Base-by-base conservation (phyloP, 371 early-diverging fungal species). In the Choanephora cucurbitarum region DNA sequence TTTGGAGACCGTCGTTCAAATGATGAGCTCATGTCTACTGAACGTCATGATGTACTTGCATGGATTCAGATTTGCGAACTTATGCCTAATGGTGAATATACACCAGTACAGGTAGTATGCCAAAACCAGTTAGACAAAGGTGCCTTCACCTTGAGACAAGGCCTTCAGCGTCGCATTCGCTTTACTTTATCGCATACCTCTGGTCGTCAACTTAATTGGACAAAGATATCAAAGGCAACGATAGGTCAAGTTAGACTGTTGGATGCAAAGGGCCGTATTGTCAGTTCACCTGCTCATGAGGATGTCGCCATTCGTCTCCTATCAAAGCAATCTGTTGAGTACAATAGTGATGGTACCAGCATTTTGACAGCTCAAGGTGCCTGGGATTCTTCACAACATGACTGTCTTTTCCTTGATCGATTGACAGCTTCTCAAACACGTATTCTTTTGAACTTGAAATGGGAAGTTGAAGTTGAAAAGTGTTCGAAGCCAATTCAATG, bases 331-430 rank as follows among this genome's bases (percentile, higher is more conserved):
- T 66, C 63, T 22, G 75, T 80, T 3, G 67, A 73, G 9, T 79
- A 81, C 49, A 74, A 82, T 0, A 64, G 62, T 6, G 87, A 90
- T 56, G 90, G 90, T 7, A 86, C 87, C 1, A 81, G 86, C 44
- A 75, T 77, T 24, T 55, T 91, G 1, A 49, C 68, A n/a, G 76
- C 82, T 5, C 75, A 80, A n/a, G 85, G 84, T 13, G 70, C 91
- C 1, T 95, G 95, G 95, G 95, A 95, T 55, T 88, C 90, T 14
- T 88, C 90, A 0, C 76, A 92, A 10, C 91, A 92, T 52, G 90
- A 88, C n/a, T 86, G 85, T 2, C 52, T 82, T 0, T 77, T 86
- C 50, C 71, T 95, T 40, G 91, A 95, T 60, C 57, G 81, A 28
- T 70, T 89, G 15, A 92, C 93, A 0, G 62, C 73, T 19, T 59